Percentiles rank a stretch among this genome's conserved stretches.
phyloP scores from a whole-genome alignment of 1,139 yeast genomes.

The Blastobotrys serpentis region DNA sequence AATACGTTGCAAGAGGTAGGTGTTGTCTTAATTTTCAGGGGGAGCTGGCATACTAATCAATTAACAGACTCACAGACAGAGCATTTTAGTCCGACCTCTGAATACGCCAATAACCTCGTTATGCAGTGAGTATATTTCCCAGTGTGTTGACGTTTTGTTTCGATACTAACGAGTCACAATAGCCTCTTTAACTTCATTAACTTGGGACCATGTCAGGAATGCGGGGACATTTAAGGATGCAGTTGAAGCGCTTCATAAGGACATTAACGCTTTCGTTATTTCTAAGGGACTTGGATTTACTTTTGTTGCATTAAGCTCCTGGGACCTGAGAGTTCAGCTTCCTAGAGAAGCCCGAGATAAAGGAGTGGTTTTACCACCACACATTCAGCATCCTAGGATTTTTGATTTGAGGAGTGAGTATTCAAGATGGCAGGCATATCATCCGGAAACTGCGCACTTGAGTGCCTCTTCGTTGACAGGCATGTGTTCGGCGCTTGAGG shows the following conservation, averaged over 20 bases:
- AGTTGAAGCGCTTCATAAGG: constrained; percentile 51
- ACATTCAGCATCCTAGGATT: constrained; percentile 70
- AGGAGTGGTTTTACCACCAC: constrained; percentile 67
- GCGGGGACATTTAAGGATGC: constrained; percentile 58
- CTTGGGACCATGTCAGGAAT: constrained; percentile 63
- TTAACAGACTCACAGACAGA: constrained; percentile 42
- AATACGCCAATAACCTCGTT: constrained; percentile 67
- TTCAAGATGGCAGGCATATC: constrained; percentile 65
- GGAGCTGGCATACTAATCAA: background rate
- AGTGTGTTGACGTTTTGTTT: background rate
- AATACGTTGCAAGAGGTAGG: constrained; percentile 33
- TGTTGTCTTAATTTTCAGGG: background rate
- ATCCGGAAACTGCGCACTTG: constrained; percentile 59
- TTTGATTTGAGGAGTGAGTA: constrained; percentile 78
- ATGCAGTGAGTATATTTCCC: constrained; percentile 42
- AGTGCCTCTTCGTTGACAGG: constrained; percentile 50
- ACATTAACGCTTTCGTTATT: constrained; percentile 47
- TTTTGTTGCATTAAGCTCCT: constrained; percentile 64
- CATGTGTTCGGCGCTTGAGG: constrained; percentile 60
- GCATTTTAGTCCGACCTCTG: constrained; percentile 57
- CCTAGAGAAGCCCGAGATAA: constrained; percentile 82
- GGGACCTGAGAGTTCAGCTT: constrained; percentile 73
- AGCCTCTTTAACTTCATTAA: constrained; percentile 45
- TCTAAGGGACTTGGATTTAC: constrained; percentile 54
- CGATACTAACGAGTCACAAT: background rate